Percentiles rank a stretch among this genome's conserved stretches.
Conservation (phyloP, 2,329 filamentous ascomycete species). For the Fusarium sp. region DNA sequence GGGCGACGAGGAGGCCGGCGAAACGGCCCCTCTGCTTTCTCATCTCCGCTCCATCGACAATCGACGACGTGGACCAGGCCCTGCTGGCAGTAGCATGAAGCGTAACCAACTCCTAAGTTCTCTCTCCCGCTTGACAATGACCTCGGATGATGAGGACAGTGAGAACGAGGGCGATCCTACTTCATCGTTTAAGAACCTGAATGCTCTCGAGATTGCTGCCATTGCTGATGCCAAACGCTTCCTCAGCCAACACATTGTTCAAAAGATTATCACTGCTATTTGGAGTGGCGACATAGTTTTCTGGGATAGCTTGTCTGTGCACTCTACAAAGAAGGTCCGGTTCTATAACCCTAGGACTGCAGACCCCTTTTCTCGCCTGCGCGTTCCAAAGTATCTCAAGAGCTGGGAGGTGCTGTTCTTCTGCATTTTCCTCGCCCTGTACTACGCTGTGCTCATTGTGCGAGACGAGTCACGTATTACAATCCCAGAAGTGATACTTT, state of each 20-base stretch:
- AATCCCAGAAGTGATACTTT: constrained; percentile 74
- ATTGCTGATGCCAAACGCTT: constrained; percentile 86
- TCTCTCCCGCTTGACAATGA: constrained; percentile 62
- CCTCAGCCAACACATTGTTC: constrained; percentile 80
- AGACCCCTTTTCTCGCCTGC: constrained; percentile 77
- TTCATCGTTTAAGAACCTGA: constrained; percentile 78
- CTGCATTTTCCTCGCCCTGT: constrained; percentile 76
- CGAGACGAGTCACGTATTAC: constrained; percentile 74
- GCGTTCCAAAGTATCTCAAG: constrained; percentile 87
- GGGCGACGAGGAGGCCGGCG: constrained; percentile 55
- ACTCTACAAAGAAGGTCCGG: constrained; percentile 78
- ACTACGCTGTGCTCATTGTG: constrained; percentile 86
- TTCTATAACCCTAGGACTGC: constrained; percentile 74
- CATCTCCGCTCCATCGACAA: constrained; percentile 44
- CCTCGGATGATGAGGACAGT: constrained; percentile 48
- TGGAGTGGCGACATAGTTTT: constrained; percentile 90
- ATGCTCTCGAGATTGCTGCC: constrained; percentile 86
- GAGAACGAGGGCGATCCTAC: constrained; percentile 69
- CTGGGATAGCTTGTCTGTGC: constrained; percentile 80
- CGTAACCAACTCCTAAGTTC: constrained; percentile 62
- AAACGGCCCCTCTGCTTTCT: constrained; percentile 58
- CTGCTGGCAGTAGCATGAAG: constrained; percentile 53
- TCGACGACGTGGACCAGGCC: constrained; percentile 29
- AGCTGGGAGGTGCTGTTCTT: constrained; percentile 87
- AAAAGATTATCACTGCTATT: constrained; percentile 84